phyloP scores from a whole-genome alignment of 768 basidiomycete genomes.

The Tephrocybe sp. region DNA sequence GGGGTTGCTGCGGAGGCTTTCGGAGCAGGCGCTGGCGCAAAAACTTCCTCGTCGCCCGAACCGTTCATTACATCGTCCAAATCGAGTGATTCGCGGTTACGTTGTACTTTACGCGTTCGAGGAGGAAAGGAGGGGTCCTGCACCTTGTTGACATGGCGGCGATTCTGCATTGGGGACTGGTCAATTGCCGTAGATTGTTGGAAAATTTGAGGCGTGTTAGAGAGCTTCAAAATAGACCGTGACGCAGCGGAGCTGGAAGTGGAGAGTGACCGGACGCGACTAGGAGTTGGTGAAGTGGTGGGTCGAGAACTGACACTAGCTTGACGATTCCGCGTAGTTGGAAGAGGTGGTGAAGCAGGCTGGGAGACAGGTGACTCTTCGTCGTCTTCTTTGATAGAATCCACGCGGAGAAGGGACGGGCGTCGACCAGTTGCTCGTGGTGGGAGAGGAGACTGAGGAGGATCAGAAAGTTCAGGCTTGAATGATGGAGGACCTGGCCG shows the following conservation, averaged over 20 bases:
- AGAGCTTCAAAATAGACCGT: too few relatives aligned
- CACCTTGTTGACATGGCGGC: constrained; percentile 21
- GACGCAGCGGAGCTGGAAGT: constrained; percentile 31
- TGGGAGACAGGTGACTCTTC: constrained; percentile 45
- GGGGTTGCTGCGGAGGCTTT: constrained; percentile 21
- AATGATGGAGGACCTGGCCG: constrained; percentile 35
- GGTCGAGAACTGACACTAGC: constrained; percentile 44
- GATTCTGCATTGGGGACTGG: constrained; percentile 29
- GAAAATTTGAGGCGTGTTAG: too few relatives aligned
- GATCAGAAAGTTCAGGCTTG: constrained; percentile 35
- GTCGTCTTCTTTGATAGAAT: constrained; percentile 70
- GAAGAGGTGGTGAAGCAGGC: constrained; percentile 18
- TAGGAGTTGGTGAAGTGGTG: constrained; percentile 27
- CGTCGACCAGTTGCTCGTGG: constrained; percentile 34
- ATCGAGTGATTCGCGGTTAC: constrained; percentile 68
- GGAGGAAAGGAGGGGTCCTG: constrained; percentile 40
- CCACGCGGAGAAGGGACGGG: constrained; percentile 53
- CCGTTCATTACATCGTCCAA: constrained; percentile 74
- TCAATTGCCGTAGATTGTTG: constrained; percentile 25
- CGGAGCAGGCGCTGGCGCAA: constrained; percentile 11
- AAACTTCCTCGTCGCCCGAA: constrained; percentile 58
- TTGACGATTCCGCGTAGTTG: constrained; percentile 41
- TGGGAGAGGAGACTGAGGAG: constrained; percentile 28
- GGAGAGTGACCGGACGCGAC: constrained; percentile 42
- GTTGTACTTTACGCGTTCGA: constrained; percentile 52